Conservation (phyloP, 1,139 yeast species). For the Torulaspora globosa region DNA sequence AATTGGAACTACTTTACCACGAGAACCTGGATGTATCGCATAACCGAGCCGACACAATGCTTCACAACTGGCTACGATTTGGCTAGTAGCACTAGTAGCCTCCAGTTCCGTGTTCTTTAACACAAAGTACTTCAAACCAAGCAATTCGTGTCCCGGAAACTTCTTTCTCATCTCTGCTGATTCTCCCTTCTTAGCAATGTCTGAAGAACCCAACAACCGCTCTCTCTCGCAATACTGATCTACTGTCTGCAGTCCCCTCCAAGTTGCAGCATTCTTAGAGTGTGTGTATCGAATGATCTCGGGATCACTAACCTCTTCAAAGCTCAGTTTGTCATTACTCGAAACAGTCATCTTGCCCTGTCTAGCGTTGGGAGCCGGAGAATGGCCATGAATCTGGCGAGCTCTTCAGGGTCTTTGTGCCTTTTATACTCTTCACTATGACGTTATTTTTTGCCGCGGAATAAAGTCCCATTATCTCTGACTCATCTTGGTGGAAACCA, state of each 20-base stretch:
- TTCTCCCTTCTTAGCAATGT: conserved; percentile 31
- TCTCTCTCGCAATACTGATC: conserved; percentile 55
- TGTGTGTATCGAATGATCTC: conserved; percentile 48
- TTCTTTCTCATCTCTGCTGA: conserved; percentile 20
- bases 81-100: conserved; percentile 26
- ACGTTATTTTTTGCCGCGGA: neutral
- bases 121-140: conserved; percentile 39
- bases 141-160: conserved; percentile 25
- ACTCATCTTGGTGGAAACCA: neutral
- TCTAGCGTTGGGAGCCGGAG: neutral
- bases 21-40: conserved; percentile 25
- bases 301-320: conserved; percentile 36
- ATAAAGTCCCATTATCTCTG: neutral
- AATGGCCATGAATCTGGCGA: too few relatives aligned
- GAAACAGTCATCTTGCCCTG: conserved; percentile 6
- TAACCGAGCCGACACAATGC: conserved; percentile 44
- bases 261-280: conserved; percentile 45
- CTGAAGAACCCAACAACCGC: conserved; percentile 41
- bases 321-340: conserved; percentile 9
- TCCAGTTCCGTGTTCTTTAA: conserved; percentile 36
- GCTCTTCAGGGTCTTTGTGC: neutral
- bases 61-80: conserved; percentile 47
- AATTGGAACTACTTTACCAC: conserved; percentile 35
- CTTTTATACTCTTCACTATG: neutral
- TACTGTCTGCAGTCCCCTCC: conserved; percentile 48